phyloP scores from a whole-genome alignment of 768 basidiomycete species.

The Lentinus brumalis region DNA sequence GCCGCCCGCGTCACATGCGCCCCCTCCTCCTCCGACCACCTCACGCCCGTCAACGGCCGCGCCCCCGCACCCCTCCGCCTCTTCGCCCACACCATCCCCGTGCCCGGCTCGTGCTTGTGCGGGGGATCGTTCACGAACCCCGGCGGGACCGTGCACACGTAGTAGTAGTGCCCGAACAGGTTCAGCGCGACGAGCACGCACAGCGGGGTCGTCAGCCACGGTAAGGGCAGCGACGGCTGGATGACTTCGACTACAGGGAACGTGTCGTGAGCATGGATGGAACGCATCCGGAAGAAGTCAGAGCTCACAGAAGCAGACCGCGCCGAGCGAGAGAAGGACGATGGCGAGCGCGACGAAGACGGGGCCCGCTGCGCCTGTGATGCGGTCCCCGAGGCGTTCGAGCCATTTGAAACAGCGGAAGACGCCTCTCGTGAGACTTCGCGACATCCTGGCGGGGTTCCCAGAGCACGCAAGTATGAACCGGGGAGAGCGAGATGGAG shows the following conservation, averaged over 20 bases:
- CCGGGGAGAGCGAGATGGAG: neutral
- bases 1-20: conserved; percentile 55
- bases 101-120: conserved; percentile 42
- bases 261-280: no score
- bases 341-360: conserved; percentile 85
- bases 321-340: conserved; percentile 66
- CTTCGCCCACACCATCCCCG: conserved; percentile 60
- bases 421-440: conserved; percentile 34
- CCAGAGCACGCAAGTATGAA: neutral
- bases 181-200: conserved; percentile 80
- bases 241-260: conserved; percentile 73
- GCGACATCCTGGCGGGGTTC: neutral
- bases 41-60: conserved; percentile 42
- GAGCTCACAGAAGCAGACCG: conserved; percentile 78
- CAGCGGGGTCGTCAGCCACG: conserved; percentile 61
- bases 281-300: neutral
- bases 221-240: conserved; percentile 61
- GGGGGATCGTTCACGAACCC: conserved; percentile 81
- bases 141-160: conserved; percentile 75
- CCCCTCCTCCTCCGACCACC: conserved; percentile 48
- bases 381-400: conserved; percentile 72
- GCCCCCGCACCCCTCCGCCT: conserved; percentile 32
- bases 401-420: conserved; percentile 66
- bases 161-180: conserved; percentile 81
- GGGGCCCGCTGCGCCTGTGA: conserved; percentile 91